Evolutionary conservation across 2,329 filamentous ascomycete genomes (phyloP).

Genomic region (Fusarium chlamydosporum): DNA sequence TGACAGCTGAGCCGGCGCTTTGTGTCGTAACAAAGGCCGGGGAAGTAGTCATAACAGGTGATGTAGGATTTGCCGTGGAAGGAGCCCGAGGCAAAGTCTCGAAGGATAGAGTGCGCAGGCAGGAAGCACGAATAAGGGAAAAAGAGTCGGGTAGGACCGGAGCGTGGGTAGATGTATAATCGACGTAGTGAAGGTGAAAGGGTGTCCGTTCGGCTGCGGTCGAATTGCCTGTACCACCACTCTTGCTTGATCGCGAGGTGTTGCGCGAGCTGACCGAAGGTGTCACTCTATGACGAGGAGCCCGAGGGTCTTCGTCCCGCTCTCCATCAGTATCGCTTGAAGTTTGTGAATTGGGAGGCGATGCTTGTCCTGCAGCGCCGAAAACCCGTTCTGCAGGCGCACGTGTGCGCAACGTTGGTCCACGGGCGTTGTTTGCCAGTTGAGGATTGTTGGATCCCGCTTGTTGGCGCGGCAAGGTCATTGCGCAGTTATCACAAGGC

Average conservation of each 20-base stretch:
- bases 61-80: slow-evolving; percentile 58
- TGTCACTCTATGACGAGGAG: slow-evolving; percentile 58
- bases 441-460: slow-evolving; percentile 47
- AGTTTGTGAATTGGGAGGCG: slow-evolving; percentile 67
- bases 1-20: slow-evolving; percentile 67
- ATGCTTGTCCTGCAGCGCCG: slow-evolving; percentile 61
- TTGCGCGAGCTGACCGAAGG: slow-evolving; percentile 61
- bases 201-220: slow-evolving; percentile 62
- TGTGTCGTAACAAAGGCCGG: slow-evolving; percentile 69
- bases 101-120: slow-evolving; percentile 75
- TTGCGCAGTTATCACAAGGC: slow-evolving; percentile 77
- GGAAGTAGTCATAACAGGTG: slow-evolving; percentile 56
- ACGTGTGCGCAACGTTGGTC: slow-evolving; percentile 72
- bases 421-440: slow-evolving; percentile 58
- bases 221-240: slow-evolving; percentile 61
- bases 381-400: slow-evolving; percentile 72
- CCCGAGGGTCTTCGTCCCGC: slow-evolving; percentile 59
- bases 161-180: slow-evolving; percentile 78
- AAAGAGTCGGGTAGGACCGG: slow-evolving; percentile 73
- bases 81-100: slow-evolving; percentile 74
- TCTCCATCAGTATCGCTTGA: slow-evolving; percentile 68
- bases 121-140: slow-evolving; percentile 76
- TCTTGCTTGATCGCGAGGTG: slow-evolving; percentile 68
- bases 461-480: slow-evolving; percentile 69
- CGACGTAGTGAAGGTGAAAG: slow-evolving; percentile 74